These are phyloP conservation scores for Aureobasidium namibiae DNA, from an alignment of 2,329 filamentous ascomycete genomes.

Conservation along the genomic window DNA sequence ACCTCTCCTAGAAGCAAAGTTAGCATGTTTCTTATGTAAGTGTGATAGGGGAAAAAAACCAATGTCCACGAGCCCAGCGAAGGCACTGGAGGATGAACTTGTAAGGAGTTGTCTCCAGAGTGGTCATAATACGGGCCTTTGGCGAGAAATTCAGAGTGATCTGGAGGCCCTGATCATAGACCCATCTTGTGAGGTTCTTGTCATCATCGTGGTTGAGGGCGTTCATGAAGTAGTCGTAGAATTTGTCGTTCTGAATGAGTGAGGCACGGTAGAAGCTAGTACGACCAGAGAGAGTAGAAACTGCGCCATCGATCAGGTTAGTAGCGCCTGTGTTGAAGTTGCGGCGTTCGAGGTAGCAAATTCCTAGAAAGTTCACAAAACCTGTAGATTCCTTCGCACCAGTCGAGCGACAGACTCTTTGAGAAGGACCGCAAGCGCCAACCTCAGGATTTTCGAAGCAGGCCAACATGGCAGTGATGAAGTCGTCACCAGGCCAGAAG, in stretches of 20 bases:
- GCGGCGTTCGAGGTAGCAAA: conserved; percentile 52
- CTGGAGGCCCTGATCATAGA: conserved; percentile 42
- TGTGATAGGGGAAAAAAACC: conserved; percentile 21
- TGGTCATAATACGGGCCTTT: conserved; percentile 44
- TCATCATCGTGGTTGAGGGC: conserved; percentile 52
- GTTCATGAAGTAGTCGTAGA: conserved; percentile 38
- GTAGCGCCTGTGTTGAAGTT: conserved; percentile 54
- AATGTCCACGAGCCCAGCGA: conserved; percentile 52
- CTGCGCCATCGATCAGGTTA: conserved; percentile 49
- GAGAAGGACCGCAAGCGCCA: conserved; percentile 50
- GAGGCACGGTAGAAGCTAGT: conserved; percentile 44
- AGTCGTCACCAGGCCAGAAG: conserved; percentile 23
- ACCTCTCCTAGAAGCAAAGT: too few species aligned
- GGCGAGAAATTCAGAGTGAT: conserved; percentile 47
- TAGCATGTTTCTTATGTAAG: too few species aligned
- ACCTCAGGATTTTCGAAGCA: conserved; percentile 38
- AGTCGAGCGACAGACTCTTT: conserved; percentile 40
- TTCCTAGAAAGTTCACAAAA: conserved; percentile 48
- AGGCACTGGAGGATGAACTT: conserved; percentile 47
- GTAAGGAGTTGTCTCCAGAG: conserved; percentile 38
- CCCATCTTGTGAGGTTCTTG: conserved; percentile 52
- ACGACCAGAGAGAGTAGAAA: conserved; percentile 51
- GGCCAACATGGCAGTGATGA: conserved; percentile 26
- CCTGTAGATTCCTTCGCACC: conserved; percentile 19
- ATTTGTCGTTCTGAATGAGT: conserved; percentile 39